A percentile compares a stretch with the other conserved stretches of the same genome.
Evolutionary conservation across 345 rosid species (phyloP).

Genomic region (Arabis hirsuta): DNA sequence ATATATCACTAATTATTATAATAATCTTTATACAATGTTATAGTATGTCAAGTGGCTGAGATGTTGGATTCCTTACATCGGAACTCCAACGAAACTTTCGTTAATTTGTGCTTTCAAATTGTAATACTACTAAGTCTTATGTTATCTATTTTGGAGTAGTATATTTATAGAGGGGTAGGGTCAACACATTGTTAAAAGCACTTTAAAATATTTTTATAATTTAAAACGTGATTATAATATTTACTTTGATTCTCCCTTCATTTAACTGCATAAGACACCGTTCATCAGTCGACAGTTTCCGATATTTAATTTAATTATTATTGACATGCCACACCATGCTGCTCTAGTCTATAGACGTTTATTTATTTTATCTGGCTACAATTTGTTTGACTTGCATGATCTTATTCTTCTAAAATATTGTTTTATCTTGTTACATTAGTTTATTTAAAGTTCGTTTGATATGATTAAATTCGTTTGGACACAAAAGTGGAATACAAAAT

Average conservation of each 20-base stretch:
- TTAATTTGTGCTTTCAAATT: slow-evolving; percentile 8
- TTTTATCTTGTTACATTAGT: background rate
- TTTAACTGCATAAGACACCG: slow-evolving; percentile 34
- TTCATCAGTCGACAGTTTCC: slow-evolving; percentile 21
- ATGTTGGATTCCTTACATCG: slow-evolving; percentile 46
- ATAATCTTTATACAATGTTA: slow-evolving; percentile 9
- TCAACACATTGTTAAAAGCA: slow-evolving; percentile 34
- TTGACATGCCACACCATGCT: slow-evolving; percentile 6
- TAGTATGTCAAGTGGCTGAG: slow-evolving; percentile 28
- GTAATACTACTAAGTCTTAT: background rate
- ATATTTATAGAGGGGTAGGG: background rate
- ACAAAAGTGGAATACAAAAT: slow-evolving; percentile 20
- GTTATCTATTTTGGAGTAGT: background rate
- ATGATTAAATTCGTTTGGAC: slow-evolving; percentile 6
- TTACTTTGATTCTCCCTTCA: slow-evolving; percentile 25
- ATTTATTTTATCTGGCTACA: background rate
- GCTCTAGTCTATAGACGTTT: background rate
- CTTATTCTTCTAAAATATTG: background rate
- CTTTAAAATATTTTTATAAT: background rate
- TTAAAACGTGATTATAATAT: slow-evolving; percentile 12
- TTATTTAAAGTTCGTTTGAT: slow-evolving; percentile 8
- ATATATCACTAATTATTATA: slow-evolving; percentile 15
- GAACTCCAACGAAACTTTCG: slow-evolving; percentile 43
- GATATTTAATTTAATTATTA: background rate
- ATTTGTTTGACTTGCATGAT: slow-evolving; percentile 10